Base-by-base conservation (phyloP, 2,329 filamentous ascomycete genomes). In the Botrytis elliptica region DNA sequence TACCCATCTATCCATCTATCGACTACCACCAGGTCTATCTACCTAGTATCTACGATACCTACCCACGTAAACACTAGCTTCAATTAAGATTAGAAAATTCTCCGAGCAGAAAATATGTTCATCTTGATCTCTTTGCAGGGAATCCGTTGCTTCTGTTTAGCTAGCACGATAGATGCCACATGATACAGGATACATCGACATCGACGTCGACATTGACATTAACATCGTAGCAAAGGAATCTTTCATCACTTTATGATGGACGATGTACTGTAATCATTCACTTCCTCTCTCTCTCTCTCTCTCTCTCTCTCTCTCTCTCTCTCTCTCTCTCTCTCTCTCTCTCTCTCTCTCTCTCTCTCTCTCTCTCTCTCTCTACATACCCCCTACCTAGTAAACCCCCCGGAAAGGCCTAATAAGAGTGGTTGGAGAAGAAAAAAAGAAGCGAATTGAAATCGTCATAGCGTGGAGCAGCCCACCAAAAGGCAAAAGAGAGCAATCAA, bases 361-460 rank as follows among this genome's bases (percentile, higher is more conserved):
- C 14, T 44, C 14, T 16, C 29, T 25, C 20, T n/a, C 14, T 16
- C 42, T 44, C 33, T 33, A 4, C 33, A 33, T 33, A 44, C 42
- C 42, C n/a, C 38, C 8, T 18, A n/a, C 44, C 36, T 46, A 33
- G 65, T 36, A 67, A 52, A 4, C 33, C 33, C 46, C 29, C 18
- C 64, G 22, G 25, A 36, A 46, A 49, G 44, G 20, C 20, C 64
- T 65, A 44, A 33, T 25, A 16, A 29, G 16, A 46, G 33, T 62
- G 63, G 42, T 66, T n/a, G 29, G 12, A 57, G 25, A n/a, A n/a
- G 6, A 8, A 25, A 67, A 66, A 52, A 67, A 49, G 65, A 55
- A 40, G 65, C 46, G 33, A 55, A 52, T 57, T 38, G 63, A 66
- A 69, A 71, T 74, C 75, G 71, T 77, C 74, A 75, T 78, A 77